phyloP scores from a whole-genome alignment of 1,284 basidiomycete species.

The Mycena citricolor region DNA sequence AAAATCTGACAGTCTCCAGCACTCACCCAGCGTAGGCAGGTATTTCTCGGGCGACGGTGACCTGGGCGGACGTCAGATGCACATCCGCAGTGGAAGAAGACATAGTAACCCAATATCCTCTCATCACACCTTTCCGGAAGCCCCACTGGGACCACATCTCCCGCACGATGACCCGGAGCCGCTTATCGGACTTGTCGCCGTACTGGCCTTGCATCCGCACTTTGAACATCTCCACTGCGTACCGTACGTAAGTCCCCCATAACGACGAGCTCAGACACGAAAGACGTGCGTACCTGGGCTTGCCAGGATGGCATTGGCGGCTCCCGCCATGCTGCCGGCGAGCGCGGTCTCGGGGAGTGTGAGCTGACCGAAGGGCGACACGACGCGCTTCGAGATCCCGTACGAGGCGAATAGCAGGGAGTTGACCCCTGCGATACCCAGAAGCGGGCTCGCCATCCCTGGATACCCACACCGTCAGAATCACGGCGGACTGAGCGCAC shows the following conservation, averaged over 20 bases:
- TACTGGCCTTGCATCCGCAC: conserved; percentile 98
- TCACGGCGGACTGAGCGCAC: background rate
- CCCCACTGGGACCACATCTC: conserved; percentile 90
- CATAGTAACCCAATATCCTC: conserved; percentile 86
- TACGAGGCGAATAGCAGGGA: conserved; percentile 93
- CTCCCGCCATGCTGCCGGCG: conserved; percentile 91
- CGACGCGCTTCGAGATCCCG: conserved; percentile 74
- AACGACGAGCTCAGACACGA: background rate
- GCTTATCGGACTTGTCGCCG: conserved; percentile 73
- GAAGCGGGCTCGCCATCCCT: conserved; percentile 89
- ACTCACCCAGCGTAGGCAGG: conserved; percentile 90
- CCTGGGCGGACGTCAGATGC: conserved; percentile 40
- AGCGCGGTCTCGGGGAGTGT: conserved; percentile 77
- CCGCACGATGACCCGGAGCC: conserved; percentile 64
- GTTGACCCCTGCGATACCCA: conserved; percentile 97
- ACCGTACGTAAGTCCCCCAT: background rate
- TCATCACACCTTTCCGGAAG: conserved; percentile 86
- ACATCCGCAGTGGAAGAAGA: background rate
- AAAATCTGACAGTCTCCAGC: background rate
- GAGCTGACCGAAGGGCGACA: conserved; percentile 86
- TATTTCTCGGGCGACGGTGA: conserved; percentile 91
- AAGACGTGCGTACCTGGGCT: conserved; percentile 68
- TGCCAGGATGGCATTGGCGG: conserved; percentile 83
- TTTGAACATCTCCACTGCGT: conserved; percentile 83
- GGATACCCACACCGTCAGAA: conserved; percentile 4